These are phyloP conservation scores for Phytophthora colocasiae DNA, from an alignment of 352 stramenopile genomes.

Conservation along the genomic window DNA sequence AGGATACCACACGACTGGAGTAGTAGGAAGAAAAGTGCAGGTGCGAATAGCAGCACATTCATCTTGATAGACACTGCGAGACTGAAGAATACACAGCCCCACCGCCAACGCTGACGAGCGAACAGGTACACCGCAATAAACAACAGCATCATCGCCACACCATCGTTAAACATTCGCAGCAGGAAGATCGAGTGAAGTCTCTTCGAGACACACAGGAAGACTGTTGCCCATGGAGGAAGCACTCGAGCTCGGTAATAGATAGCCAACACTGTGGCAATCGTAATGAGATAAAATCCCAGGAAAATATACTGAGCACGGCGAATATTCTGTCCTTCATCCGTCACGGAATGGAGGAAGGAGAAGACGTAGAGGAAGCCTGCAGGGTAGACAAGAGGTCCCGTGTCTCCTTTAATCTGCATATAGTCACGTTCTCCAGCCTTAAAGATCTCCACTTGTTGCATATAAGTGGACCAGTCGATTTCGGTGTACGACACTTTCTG, in stretches of 20 bases:
- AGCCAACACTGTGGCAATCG: slow-evolving; percentile 86
- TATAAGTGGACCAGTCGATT: slow-evolving; percentile 99
- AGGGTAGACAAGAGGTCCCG: slow-evolving; percentile 98
- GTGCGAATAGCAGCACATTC: slow-evolving; percentile 98
- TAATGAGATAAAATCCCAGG: slow-evolving; percentile 94
- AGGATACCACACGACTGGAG: slow-evolving; percentile 90
- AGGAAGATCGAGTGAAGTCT: slow-evolving; percentile 98
- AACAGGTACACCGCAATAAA: slow-evolving; percentile 94
- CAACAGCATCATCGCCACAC: slow-evolving; percentile 95
- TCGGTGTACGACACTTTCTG: slow-evolving; percentile 95
- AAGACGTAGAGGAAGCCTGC: slow-evolving; percentile 98
- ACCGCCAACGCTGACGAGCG: slow-evolving; percentile 80
- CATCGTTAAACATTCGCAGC: slow-evolving; percentile 99
- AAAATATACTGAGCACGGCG: slow-evolving; percentile 95
- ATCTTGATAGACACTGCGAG: slow-evolving; percentile 99
- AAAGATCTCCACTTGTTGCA: slow-evolving; percentile 97
- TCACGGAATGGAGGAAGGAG: slow-evolving; percentile 93
- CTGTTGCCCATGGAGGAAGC: slow-evolving; percentile 88
- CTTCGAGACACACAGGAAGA: slow-evolving; percentile 94
- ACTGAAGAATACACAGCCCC: slow-evolving; percentile 95
- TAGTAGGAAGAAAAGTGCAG: slow-evolving; percentile 96
- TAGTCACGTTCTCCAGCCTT: slow-evolving; percentile 96
- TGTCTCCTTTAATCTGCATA: slow-evolving; percentile 94
- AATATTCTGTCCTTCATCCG: slow-evolving; percentile 85
- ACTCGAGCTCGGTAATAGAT: slow-evolving; percentile 88